phyloP scores from a whole-genome alignment of 805 yeast species.

The Zygotorulaspora florentina region DNA sequence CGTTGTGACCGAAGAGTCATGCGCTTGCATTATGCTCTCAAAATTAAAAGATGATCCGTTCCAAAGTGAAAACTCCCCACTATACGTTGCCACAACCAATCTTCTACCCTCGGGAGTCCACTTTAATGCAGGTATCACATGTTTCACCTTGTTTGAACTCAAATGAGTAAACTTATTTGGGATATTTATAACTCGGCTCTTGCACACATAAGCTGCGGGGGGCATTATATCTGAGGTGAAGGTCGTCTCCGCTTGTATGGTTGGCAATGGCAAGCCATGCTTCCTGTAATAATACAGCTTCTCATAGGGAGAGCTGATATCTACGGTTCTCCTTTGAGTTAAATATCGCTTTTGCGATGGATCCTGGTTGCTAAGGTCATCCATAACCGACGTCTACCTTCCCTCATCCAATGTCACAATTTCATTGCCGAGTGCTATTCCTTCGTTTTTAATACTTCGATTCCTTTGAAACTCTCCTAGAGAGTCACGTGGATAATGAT shows the following conservation, averaged over 20 bases:
- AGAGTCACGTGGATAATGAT: no score
- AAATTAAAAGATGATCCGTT: slow-evolving; percentile 92
- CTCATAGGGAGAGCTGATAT: slow-evolving; percentile 31
- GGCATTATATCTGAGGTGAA: slow-evolving; percentile 31
- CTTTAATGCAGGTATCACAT: slow-evolving; percentile 80
- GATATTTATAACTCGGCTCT: slow-evolving; percentile 47
- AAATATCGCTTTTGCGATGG: slow-evolving; percentile 27
- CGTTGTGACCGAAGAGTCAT: slow-evolving; percentile 81
- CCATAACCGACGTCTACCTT: background rate
- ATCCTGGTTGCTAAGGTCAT: slow-evolving; percentile 11
- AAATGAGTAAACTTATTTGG: slow-evolving; percentile 84
- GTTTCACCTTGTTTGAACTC: slow-evolving; percentile 85
- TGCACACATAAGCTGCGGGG: slow-evolving; percentile 25
- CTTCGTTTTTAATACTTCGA: no score
- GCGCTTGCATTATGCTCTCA: slow-evolving; percentile 98
- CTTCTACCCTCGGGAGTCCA: slow-evolving; percentile 98
- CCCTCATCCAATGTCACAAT: no score
- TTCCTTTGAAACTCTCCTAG: no score
- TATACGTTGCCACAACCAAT: slow-evolving; percentile 79
- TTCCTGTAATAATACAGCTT: slow-evolving; percentile 26
- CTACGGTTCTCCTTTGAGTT: slow-evolving; percentile 34
- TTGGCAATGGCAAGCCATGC: slow-evolving; percentile 29
- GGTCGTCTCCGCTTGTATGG: slow-evolving; percentile 31
- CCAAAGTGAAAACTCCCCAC: slow-evolving; percentile 97
- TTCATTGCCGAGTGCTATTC: no score